Conservation (phyloP, 306 rosid species). For the Phaseolus lunatus region DNA sequence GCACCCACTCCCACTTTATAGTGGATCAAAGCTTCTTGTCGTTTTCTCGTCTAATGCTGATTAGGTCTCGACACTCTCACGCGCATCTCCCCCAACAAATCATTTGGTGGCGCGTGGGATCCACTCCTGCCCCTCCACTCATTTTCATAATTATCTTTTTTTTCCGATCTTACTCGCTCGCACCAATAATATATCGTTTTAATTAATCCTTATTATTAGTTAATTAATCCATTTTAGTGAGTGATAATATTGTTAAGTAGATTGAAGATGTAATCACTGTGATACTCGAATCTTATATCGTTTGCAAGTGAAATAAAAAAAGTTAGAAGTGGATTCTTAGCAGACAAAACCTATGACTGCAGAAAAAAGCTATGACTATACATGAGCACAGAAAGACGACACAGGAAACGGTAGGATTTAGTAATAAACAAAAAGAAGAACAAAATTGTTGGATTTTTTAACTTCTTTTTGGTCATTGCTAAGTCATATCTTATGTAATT, state of each 20-base stretch:
- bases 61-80: conserved; percentile 48
- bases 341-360: neutral
- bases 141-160: conserved; percentile 16
- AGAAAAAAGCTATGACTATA: neutral
- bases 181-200: neutral
- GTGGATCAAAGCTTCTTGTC: conserved; percentile 49
- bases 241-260: neutral
- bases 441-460: neutral
- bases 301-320: neutral
- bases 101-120: conserved; percentile 54
- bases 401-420: neutral
- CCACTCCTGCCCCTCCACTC: conserved; percentile 45
- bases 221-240: neutral
- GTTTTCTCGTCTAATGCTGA: conserved; percentile 39
- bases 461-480: neutral
- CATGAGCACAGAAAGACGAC: neutral
- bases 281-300: neutral
- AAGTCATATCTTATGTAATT: neutral
- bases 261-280: neutral
- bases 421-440: neutral
- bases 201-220: neutral
- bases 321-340: neutral
- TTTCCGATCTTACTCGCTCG: neutral
- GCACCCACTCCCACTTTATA: conserved; percentile 54
- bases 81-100: conserved; percentile 50